Conservation (phyloP, 257 asterid species). For the Gentiana macrophylla region DNA sequence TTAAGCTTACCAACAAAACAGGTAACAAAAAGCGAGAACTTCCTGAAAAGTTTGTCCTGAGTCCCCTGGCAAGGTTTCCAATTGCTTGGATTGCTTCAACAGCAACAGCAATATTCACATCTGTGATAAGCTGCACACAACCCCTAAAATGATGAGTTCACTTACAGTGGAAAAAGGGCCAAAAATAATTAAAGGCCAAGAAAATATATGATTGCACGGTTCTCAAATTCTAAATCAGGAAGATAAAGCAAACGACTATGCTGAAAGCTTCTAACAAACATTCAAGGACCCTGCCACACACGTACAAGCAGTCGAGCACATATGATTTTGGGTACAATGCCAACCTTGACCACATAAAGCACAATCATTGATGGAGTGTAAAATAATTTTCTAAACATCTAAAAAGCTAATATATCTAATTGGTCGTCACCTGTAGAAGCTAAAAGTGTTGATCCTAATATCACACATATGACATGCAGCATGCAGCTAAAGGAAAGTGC, state of each 20-base stretch:
- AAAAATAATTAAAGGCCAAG: background rate
- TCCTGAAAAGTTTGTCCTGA: constrained; percentile 78
- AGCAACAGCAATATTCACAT: constrained; percentile 98
- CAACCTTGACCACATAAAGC: no score
- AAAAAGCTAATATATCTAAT: background rate
- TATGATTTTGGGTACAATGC: no score
- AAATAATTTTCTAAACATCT: no score
- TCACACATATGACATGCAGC: background rate
- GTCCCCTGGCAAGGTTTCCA: constrained; percentile 95
- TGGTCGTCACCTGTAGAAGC: background rate
- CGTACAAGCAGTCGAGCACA: no score
- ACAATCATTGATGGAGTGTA: no score
- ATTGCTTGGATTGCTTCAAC: constrained; percentile 96
- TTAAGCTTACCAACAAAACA: constrained; percentile 60
- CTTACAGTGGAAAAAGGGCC: background rate
- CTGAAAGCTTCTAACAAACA: no score
- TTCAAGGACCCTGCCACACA: no score
- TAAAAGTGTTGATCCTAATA: no score
- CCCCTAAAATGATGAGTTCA: constrained; percentile 15
- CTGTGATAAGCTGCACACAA: constrained; percentile 81
- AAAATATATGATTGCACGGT: background rate
- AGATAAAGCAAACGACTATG: background rate
- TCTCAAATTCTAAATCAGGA: background rate
- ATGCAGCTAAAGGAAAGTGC: background rate
- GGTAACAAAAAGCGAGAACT: constrained; percentile 84